These are phyloP conservation scores for Rhodosporidiobolus odoratus DNA, from an alignment of 768 basidiomycete genomes.

Conservation along the genomic window DNA sequence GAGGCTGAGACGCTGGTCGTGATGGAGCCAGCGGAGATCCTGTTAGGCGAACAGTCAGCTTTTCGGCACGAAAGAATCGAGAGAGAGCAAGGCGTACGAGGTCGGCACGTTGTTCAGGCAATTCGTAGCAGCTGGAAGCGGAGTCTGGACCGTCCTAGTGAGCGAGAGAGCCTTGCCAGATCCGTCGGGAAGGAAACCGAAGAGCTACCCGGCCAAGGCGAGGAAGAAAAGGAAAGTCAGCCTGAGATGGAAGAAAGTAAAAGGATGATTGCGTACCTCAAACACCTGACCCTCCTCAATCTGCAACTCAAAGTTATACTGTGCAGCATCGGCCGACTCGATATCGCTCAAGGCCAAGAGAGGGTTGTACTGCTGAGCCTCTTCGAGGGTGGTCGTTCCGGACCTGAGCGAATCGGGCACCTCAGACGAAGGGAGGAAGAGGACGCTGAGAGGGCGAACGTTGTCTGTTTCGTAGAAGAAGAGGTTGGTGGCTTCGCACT, in stretches of 20 bases:
- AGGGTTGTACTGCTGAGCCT: too few species aligned
- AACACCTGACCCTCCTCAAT: slow-evolving; percentile 35
- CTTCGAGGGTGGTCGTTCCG: too few species aligned
- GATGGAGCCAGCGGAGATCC: slow-evolving; percentile 7
- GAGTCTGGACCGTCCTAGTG: slow-evolving; percentile 23
- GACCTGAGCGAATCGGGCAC: too few species aligned
- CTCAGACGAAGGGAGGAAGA: too few species aligned
- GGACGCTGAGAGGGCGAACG: too few species aligned
- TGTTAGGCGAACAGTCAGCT: background rate
- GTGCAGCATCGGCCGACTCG: too few species aligned
- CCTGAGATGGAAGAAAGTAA: background rate
- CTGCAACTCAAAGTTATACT: too few species aligned
- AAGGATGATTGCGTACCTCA: slow-evolving; percentile 27
- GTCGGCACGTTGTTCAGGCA: slow-evolving; percentile 23
- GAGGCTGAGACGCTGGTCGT: background rate
- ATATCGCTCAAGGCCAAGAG: too few species aligned
- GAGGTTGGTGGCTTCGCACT: too few species aligned
- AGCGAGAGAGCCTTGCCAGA: slow-evolving; percentile 34
- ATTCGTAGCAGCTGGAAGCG: slow-evolving; percentile 21
- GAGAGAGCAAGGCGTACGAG: background rate
- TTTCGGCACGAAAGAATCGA: background rate
- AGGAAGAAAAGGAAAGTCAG: background rate
- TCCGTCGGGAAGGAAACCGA: slow-evolving; percentile 37
- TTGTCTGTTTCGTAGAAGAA: too few species aligned
- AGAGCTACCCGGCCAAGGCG: background rate